Evolutionary conservation across 306 rosid genomes (phyloP).

Genomic region (Acacia acuminata): DNA sequence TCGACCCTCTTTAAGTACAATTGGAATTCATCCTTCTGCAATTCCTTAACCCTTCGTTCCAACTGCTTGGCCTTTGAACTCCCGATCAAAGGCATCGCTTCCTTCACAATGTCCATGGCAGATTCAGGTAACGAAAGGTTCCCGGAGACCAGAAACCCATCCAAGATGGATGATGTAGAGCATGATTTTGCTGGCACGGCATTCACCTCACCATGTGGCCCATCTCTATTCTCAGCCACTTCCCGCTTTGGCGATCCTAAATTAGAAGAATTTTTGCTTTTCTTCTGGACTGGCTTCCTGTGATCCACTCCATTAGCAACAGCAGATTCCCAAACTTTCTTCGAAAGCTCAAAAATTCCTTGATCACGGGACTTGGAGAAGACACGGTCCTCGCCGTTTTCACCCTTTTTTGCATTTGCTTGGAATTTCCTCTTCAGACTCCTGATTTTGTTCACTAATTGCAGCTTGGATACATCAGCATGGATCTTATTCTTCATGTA

Average conservation of each 20-base stretch:
- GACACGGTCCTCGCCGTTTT: constrained; percentile 38
- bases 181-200: constrained; percentile 23
- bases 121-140: constrained; percentile 8
- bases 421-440: constrained; percentile 53
- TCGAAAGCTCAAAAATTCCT: constrained; percentile 35
- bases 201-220: constrained; percentile 10
- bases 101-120: constrained; percentile 5
- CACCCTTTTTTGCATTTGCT: constrained; percentile 24
- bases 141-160: constrained; percentile 27
- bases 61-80: constrained; percentile 37
- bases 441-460: constrained; percentile 45
- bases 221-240: background rate
- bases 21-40: constrained; percentile 37
- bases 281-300: constrained; percentile 30
- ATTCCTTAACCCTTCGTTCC: constrained; percentile 43
- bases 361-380: constrained; percentile 43
- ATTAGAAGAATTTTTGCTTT: background rate
- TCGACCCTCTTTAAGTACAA: constrained; percentile 34
- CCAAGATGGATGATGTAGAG: constrained; percentile 36
- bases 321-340: constrained; percentile 41
- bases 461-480: constrained; percentile 39
- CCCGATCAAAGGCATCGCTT: constrained; percentile 37
- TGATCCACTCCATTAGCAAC: constrained; percentile 18
- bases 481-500: constrained; percentile 40
- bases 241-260: constrained; percentile 30